These are phyloP conservation scores for Nicotiana undulata DNA, from an alignment of 257 asterid species.

Conservation along the genomic window DNA sequence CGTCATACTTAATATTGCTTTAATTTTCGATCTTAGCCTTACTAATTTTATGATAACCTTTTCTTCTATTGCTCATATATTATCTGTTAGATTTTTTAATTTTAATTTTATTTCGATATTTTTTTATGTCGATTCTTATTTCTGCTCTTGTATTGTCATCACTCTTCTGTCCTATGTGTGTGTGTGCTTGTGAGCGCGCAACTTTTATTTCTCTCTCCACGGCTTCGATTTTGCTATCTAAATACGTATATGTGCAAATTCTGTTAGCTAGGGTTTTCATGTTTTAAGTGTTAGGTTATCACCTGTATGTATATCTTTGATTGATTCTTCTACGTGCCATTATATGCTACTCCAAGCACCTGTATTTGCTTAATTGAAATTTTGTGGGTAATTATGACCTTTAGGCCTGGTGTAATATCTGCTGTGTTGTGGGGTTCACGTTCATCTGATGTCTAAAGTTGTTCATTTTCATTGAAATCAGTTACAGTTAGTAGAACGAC, in stretches of 20 bases:
- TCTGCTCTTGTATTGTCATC: background rate
- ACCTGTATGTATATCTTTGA: background rate
- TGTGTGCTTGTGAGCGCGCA: background rate
- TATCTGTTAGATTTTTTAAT: background rate
- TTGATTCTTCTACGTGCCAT: background rate
- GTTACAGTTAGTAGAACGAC: background rate
- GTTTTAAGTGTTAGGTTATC: background rate
- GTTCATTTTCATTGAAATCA: background rate
- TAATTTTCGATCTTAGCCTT: background rate
- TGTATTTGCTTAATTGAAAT: background rate
- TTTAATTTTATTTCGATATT: background rate
- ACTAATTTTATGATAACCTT: background rate
- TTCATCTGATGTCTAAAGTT: background rate
- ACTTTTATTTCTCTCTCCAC: background rate
- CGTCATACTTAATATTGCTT: background rate
- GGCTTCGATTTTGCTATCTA: background rate
- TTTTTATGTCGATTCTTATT: background rate
- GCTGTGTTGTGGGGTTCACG: background rate
- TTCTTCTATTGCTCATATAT: background rate
- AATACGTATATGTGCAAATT: background rate
- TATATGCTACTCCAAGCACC: background rate
- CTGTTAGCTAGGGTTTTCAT: background rate
- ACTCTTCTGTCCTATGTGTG: background rate
- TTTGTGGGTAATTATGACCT: background rate
- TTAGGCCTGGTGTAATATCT: background rate